Percentiles rank a stretch among this genome's conserved stretches.
phyloP scores from a whole-genome alignment of 495 filamentous ascomycete genomes.

The Neurospora sp. region DNA sequence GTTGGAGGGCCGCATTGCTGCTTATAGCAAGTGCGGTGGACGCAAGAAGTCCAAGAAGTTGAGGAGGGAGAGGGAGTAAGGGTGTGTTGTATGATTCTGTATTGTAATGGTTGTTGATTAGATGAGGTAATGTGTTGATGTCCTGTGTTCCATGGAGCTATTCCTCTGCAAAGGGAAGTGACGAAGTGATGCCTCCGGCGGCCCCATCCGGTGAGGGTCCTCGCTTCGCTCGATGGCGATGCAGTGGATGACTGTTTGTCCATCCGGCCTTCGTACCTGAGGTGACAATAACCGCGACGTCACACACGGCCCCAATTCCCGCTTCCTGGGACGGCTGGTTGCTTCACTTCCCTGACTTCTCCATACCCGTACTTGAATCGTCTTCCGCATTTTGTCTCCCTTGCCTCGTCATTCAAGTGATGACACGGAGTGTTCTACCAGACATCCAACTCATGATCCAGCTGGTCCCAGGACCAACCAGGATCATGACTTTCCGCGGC shows the following conservation, averaged over 20 bases:
- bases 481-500: background rate
- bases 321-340: background rate
- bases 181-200: background rate
- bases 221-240: background rate
- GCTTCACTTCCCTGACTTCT: background rate
- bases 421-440: background rate
- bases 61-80: background rate
- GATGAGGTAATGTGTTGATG: background rate
- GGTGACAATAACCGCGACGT: background rate
- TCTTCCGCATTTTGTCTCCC: background rate
- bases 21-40: constrained; percentile 4
- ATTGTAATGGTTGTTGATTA: background rate
- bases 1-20: constrained; percentile 39
- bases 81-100: background rate
- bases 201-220: background rate
- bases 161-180: background rate
- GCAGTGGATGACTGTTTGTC: background rate
- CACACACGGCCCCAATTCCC: background rate
- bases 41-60: background rate
- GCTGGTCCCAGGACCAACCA: background rate
- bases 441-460: background rate
- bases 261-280: background rate
- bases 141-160: background rate
- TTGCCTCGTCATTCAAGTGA: background rate
- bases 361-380: background rate